Conservation (phyloP, 148 eudicot species). For the Rhododendron ferrugineum region DNA sequence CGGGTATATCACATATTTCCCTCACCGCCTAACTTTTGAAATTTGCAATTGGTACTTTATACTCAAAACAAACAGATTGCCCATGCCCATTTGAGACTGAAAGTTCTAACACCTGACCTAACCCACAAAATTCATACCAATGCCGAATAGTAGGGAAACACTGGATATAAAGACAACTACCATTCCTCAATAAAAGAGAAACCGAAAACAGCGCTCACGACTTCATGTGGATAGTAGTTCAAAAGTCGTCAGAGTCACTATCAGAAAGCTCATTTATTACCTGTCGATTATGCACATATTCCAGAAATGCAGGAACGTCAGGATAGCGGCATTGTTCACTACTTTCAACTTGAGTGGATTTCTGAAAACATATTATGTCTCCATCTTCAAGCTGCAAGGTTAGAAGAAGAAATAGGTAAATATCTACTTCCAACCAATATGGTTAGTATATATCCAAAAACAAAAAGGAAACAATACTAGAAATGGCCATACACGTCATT, state of each 20-base stretch:
- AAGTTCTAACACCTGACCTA: background rate
- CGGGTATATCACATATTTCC: background rate
- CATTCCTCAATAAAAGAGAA: background rate
- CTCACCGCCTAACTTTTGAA: background rate
- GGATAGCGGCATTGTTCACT: slow-evolving; percentile 58
- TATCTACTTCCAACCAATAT: background rate
- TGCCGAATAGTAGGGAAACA: background rate
- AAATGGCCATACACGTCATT: background rate
- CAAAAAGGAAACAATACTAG: background rate
- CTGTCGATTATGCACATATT: slow-evolving; percentile 96
- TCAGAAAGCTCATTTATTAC: slow-evolving; percentile 16
- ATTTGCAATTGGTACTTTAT: background rate
- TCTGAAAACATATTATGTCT: slow-evolving; percentile 93
- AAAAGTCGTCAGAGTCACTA: background rate
- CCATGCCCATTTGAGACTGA: background rate
- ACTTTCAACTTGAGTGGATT: slow-evolving; percentile 37
- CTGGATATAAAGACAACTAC: background rate
- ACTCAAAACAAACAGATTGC: background rate
- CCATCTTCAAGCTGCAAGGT: slow-evolving; percentile 83
- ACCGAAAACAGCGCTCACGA: background rate
- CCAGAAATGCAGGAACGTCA: slow-evolving; percentile 76
- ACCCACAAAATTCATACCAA: background rate
- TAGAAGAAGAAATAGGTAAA: background rate
- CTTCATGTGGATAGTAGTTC: background rate
- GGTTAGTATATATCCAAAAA: background rate